phyloP scores from a whole-genome alignment of 2,329 filamentous ascomycete species.

The Berkeleyomyces rouxiae region DNA sequence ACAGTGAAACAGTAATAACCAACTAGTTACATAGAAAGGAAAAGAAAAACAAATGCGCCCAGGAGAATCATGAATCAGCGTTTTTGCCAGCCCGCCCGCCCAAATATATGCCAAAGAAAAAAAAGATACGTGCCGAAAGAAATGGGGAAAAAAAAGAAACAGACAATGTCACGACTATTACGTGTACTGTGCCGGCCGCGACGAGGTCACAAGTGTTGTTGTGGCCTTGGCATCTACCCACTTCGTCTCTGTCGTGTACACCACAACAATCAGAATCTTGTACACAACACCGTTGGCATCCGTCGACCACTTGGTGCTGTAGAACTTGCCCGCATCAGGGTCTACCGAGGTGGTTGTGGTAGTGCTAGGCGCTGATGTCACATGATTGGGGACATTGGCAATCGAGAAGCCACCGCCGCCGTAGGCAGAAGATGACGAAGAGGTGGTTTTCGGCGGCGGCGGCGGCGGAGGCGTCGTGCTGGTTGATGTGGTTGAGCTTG shows the following conservation, averaged over 20 bases:
- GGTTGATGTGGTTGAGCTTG: background rate
- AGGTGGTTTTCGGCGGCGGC: background rate
- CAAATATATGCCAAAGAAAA: background rate
- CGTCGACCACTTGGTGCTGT: slow-evolving; percentile 37
- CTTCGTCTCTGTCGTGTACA: slow-evolving; percentile 35
- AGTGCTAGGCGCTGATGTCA: slow-evolving; percentile 6
- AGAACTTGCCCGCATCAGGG: slow-evolving; percentile 22
- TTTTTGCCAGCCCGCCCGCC: background rate
- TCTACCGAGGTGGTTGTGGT: slow-evolving; percentile 18
- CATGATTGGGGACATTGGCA: background rate
- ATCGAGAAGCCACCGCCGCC: background rate
- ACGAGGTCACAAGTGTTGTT: background rate
- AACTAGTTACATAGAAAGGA: background rate
- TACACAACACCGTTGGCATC: slow-evolving; percentile 30
- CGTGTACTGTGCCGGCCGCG: background rate
- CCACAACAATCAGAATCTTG: slow-evolving; percentile 41
- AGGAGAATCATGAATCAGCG: background rate
- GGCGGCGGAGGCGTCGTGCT: background rate
- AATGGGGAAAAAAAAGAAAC: background rate
- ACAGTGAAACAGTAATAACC: background rate
- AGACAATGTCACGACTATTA: background rate
- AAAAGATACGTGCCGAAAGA: background rate
- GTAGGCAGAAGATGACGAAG: background rate
- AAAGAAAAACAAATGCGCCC: background rate
- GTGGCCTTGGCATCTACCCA: slow-evolving; percentile 20